Base-by-base conservation (phyloP, 192 early-diverging fungal genomes). In the Geranomyces michiganensis region DNA sequence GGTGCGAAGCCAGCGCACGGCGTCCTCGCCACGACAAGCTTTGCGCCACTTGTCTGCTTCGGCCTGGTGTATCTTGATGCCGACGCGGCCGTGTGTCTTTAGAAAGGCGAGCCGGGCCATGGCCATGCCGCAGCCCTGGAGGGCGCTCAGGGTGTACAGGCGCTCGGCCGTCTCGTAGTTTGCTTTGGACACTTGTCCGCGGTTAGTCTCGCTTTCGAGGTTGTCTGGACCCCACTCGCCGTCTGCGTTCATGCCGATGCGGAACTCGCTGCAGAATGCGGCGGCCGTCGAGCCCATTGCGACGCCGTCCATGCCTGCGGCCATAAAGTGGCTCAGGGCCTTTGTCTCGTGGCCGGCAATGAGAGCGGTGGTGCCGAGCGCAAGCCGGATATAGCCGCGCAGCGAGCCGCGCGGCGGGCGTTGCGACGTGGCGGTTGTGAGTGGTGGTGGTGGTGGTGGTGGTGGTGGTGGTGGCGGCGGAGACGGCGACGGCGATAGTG, bases 101-200 rank as follows among this genome's bases (percentile, higher is more conserved):
- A 85, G 69, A 63, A 85, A 85, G 9, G 78, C 83, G 14, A 85
- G 60, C 43, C 83, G 70, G 7, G 81, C 81, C 62, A 71, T 64
- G 0, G 83, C 79, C 32, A 84, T 48, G 0, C 75, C 76, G 46
- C 78, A 79, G 30, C 74, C 73, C 33, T 66, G 66, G 7, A n/a
- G 3, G 24, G 81, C 78, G 4, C 78, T 76, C 7, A 44, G 19
- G 15, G 43, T 71, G 56, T 83, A 83, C 9, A 78, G 60, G 22
- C 78, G 75, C 69, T 82, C 78, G 19, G 76, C 78, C 27, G 65
- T 61, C 27, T n/a, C 36, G 63, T 65, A 84, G 43, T 78, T 48
- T 30, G 73, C 67, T 47, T 46, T 59, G 33, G 55, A 19, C 22
- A 62, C 32, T 32, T 24, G 33, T 14, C n/a, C 19, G 19, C 41